Evolutionary conservation across 2,329 filamentous ascomycete genomes (phyloP).

Genomic region (Bipolaris oryzae): DNA sequence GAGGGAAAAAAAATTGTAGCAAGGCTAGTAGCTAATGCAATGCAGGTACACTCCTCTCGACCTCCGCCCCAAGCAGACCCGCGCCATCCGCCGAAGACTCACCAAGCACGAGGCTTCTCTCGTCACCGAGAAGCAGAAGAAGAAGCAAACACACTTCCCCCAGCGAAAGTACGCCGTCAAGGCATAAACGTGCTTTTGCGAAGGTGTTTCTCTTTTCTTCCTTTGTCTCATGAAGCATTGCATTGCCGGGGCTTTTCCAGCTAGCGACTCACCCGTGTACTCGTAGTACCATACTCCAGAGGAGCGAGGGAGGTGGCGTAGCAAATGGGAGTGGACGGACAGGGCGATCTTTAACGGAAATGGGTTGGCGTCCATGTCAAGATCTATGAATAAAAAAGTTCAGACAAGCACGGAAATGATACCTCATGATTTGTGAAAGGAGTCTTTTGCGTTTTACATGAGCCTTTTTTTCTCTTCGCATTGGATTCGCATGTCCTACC

Average conservation of each 20-base stretch:
- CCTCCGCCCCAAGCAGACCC: slow-evolving; percentile 97
- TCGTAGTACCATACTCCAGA: slow-evolving; percentile 46
- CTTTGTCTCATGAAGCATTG: slow-evolving; percentile 50
- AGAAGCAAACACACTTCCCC: slow-evolving; percentile 94
- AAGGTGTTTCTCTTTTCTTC: slow-evolving; percentile 45
- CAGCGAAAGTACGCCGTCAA: slow-evolving; percentile 99
- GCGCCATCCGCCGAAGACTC: slow-evolving; percentile 94
- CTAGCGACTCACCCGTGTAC: slow-evolving; percentile 49
- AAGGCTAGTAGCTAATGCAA: slow-evolving; percentile 29
- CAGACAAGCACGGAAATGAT: slow-evolving; percentile 35
- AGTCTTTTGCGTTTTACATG: background rate
- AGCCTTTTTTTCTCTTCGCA: background rate
- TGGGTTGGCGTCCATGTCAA: slow-evolving; percentile 50
- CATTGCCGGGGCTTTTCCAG: slow-evolving; percentile 49
- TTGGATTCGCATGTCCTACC: background rate
- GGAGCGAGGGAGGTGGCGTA: slow-evolving; percentile 40
- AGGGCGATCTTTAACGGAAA: slow-evolving; percentile 48
- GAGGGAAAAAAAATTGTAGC: background rate
- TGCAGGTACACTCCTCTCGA: slow-evolving; percentile 85
- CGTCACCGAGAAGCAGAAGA: slow-evolving; percentile 93
- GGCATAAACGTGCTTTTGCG: slow-evolving; percentile 60
- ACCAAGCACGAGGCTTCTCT: slow-evolving; percentile 86
- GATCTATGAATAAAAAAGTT: slow-evolving; percentile 52
- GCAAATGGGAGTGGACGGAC: slow-evolving; percentile 38
- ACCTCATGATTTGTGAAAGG: slow-evolving; percentile 23